These are phyloP conservation scores for Ophiostoma ulmi DNA, from an alignment of 2,329 filamentous ascomycete genomes.

Conservation along the genomic window DNA sequence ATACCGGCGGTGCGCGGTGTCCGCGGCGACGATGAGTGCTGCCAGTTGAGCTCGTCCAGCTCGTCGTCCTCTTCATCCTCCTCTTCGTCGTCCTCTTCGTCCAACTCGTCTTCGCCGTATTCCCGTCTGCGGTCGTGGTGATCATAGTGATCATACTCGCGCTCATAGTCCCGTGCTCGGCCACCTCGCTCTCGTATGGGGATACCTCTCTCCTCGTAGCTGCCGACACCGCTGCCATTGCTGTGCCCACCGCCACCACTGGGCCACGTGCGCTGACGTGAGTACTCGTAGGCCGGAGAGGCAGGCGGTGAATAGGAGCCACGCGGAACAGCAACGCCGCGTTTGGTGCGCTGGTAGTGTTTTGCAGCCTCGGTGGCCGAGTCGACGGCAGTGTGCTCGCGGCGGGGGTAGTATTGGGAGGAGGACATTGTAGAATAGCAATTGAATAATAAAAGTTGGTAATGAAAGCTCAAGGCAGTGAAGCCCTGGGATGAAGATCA, in stretches of 20 bases:
- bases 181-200: slow-evolving; percentile 15
- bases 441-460: neutral
- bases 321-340: slow-evolving; percentile 17
- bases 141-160: slow-evolving; percentile 17
- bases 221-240: slow-evolving; percentile 17
- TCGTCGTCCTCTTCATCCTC: slow-evolving; percentile 17
- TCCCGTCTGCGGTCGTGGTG: slow-evolving; percentile 9
- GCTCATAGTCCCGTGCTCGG: neutral
- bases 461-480: neutral
- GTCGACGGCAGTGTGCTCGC: slow-evolving; percentile 18
- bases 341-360: slow-evolving; percentile 23
- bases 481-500: neutral
- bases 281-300: slow-evolving; percentile 24
- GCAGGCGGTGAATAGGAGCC: slow-evolving; percentile 23
- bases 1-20: slow-evolving; percentile 23
- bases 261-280: slow-evolving; percentile 19
- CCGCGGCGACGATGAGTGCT: slow-evolving; percentile 24
- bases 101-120: slow-evolving; percentile 10
- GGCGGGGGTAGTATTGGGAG: slow-evolving; percentile 20
- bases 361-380: slow-evolving; percentile 21
- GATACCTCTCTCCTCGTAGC: slow-evolving; percentile 24
- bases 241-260: neutral
- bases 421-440: slow-evolving; percentile 13
- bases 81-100: slow-evolving; percentile 18
- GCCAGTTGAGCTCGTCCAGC: slow-evolving; percentile 15